Evolutionary conservation across 208 protist species (phyloP).

Genomic region (Trichomonas gallinae): DNA sequence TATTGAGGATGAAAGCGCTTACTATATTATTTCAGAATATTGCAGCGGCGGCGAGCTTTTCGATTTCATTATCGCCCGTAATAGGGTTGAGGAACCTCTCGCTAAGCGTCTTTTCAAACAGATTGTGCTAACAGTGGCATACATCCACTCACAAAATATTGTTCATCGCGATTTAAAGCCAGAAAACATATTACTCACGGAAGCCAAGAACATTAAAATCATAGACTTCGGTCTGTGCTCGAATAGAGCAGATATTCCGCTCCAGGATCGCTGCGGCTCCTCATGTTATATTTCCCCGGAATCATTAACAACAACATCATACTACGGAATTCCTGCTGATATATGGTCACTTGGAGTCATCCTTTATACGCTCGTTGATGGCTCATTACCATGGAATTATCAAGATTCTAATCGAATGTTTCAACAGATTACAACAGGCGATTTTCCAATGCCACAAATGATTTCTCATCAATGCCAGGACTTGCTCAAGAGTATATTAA

Average conservation of each 20-base stretch:
- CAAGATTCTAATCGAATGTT: neutral
- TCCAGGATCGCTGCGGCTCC: neutral
- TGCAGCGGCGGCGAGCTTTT: neutral
- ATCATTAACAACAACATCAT: neutral
- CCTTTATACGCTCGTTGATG: neutral
- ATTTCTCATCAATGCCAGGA: neutral
- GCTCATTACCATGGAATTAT: neutral
- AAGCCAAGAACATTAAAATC: neutral
- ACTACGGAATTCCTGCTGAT: neutral
- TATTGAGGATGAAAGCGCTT: neutral
- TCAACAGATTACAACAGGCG: neutral
- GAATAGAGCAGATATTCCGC: neutral
- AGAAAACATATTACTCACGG: neutral
- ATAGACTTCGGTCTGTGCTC: neutral
- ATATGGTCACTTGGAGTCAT: neutral
- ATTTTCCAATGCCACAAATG: neutral
- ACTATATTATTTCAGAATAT: neutral
- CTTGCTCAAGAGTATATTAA: neutral
- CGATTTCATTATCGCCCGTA: neutral
- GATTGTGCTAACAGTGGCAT: neutral
- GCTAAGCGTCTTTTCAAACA: neutral
- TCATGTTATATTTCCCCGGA: neutral
- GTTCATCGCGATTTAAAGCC: slow-evolving; percentile 9
- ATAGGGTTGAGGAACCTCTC: neutral
- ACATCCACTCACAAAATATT: neutral